Conservation (phyloP, 2,329 filamentous ascomycete genomes). For the Drechslerella dactyloides region DNA sequence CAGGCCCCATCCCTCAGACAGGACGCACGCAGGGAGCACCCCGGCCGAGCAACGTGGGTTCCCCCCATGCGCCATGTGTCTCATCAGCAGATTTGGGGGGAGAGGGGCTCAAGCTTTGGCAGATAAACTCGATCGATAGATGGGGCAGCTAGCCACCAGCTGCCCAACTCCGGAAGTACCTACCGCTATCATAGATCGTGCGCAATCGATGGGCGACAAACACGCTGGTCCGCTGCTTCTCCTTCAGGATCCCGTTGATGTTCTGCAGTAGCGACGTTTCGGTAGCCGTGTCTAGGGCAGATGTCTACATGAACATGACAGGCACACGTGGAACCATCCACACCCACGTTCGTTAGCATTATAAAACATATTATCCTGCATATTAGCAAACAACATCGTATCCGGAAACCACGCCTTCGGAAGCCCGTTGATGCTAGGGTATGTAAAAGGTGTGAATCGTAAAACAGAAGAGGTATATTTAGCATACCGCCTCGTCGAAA, state of each 20-base stretch:
- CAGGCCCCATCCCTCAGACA: not conserved
- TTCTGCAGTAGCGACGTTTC: constrained; percentile 89
- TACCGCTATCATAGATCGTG: constrained; percentile 83
- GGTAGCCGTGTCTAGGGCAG: constrained; percentile 88
- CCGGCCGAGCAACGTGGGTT: constrained; percentile 2
- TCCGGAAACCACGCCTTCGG: not conserved
- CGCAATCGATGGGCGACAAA: constrained; percentile 92
- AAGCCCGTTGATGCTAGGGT: not conserved
- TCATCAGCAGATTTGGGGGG: constrained; percentile 2
- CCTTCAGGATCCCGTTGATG: constrained; percentile 88
- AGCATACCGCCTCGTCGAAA: constrained; percentile 81
- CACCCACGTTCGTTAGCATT: constrained; percentile 12
- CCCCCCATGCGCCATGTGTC: not conserved
- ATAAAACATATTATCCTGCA: constrained; percentile 27
- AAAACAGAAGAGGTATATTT: constrained; percentile 51
- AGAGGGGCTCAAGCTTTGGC: constrained; percentile 4
- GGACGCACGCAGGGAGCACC: not conserved
- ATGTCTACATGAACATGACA: constrained; percentile 65
- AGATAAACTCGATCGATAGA: not conserved
- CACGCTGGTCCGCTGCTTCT: constrained; percentile 87
- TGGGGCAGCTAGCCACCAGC: constrained; percentile 11
- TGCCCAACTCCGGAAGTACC: constrained; percentile 27
- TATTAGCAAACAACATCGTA: constrained; percentile 28
- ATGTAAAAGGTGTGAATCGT: constrained; percentile 14
- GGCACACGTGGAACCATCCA: no score